A percentile compares a stretch with the other conserved stretches of the same genome.
Conservation (phyloP, 257 asterid genomes). For the Striga asiatica region DNA sequence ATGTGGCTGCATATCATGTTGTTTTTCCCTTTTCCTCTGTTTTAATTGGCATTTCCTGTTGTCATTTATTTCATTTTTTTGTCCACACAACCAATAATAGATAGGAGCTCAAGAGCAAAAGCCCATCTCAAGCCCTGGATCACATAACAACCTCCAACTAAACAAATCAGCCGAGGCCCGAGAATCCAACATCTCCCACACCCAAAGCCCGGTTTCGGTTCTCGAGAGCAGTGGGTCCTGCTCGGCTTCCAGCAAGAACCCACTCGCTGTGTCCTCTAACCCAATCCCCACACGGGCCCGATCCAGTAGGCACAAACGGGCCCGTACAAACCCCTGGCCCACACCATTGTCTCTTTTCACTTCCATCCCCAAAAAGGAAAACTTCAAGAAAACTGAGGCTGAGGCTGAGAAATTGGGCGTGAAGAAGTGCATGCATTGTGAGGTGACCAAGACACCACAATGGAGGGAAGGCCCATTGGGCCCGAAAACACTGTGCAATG, state of each 20-base stretch:
- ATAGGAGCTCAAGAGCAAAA: slow-evolving; percentile 19
- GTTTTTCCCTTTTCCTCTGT: neutral
- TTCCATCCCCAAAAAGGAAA: slow-evolving; percentile 18
- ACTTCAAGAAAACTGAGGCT: slow-evolving; percentile 18
- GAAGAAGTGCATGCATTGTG: slow-evolving; percentile 64
- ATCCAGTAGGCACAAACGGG: slow-evolving; percentile 42
- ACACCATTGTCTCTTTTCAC: slow-evolving; percentile 22
- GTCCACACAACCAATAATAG: slow-evolving; percentile 9
- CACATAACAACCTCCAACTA: slow-evolving; percentile 9
- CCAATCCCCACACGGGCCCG: slow-evolving; percentile 40
- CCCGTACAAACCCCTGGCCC: slow-evolving; percentile 40
- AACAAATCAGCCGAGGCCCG: slow-evolving; percentile 18
- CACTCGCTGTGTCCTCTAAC: slow-evolving; percentile 21
- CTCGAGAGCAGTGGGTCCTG: slow-evolving; percentile 54
- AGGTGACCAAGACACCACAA: slow-evolving; percentile 58
- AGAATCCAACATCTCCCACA: slow-evolving; percentile 33
- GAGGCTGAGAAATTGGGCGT: neutral
- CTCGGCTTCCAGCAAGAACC: slow-evolving; percentile 24
- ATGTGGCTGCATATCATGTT: neutral
- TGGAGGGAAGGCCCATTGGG: slow-evolving; percentile 86
- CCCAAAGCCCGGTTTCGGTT: slow-evolving; percentile 63
- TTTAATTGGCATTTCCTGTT: neutral
- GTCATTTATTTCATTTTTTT: slow-evolving; percentile 8
- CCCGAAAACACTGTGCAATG: slow-evolving; percentile 68
- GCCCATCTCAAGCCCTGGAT: slow-evolving; percentile 9